These are phyloP conservation scores for Argentina anserina DNA, from an alignment of 306 rosid species.

Conservation along the genomic window DNA sequence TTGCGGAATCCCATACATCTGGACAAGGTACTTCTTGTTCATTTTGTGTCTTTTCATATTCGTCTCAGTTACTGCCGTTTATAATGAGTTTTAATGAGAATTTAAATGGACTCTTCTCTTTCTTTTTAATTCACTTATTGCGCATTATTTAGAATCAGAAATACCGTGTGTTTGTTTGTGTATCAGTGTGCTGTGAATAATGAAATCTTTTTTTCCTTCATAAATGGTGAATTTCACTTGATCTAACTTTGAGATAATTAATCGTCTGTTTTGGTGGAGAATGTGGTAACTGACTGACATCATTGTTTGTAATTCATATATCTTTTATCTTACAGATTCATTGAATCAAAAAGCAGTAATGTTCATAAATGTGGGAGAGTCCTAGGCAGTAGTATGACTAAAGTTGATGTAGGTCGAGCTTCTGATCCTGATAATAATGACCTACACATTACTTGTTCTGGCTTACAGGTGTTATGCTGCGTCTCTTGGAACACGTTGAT, in stretches of 20 bases:
- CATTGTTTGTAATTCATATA: background rate
- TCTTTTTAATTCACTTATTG: conserved; percentile 12
- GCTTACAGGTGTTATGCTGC: conserved; percentile 53
- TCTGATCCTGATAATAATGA: no score
- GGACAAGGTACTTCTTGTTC: conserved; percentile 55
- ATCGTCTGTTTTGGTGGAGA: background rate
- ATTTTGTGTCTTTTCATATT: conserved; percentile 9
- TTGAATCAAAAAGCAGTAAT: background rate
- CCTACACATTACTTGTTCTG: conserved; percentile 10
- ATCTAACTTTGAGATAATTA: background rate
- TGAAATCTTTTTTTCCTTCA: background rate
- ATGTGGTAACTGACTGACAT: background rate
- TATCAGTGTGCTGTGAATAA: background rate
- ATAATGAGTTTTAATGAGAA: background rate
- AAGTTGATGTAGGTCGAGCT: background rate
- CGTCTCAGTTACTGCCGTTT: conserved; percentile 12
- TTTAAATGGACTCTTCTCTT: background rate
- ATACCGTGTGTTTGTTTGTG: background rate
- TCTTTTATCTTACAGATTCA: background rate
- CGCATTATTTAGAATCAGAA: background rate
- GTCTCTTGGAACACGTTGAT: conserved; percentile 49
- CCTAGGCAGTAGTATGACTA: background rate
- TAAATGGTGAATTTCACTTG: background rate
- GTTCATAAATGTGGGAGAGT: background rate
- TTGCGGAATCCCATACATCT: conserved; percentile 45